Evolutionary conservation across 2,329 filamentous ascomycete species (phyloP), one percentile per base, ranked within the genome.

Genomic region (Atkinsonella hypoxylon): DNA sequence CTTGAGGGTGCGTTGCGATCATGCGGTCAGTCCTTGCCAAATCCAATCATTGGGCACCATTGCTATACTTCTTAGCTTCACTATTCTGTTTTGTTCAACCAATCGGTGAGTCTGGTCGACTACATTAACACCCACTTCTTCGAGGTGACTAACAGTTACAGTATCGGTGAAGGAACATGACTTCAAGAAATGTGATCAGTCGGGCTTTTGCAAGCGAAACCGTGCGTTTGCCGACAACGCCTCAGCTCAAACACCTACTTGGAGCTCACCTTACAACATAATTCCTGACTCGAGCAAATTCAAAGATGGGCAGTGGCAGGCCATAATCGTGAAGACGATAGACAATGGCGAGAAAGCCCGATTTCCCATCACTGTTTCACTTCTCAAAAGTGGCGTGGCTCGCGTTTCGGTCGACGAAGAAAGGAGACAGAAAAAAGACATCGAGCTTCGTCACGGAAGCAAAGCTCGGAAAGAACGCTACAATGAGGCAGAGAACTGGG

Each of bases 131-230:
- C n/a, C 9, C 47, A 15, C 15, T 18, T 1, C 4, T 18, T 18
- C 31, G 10, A 39, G 32, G 11, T 41, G 6, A 41, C 39, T 17
- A 10, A 34, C 10, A 15, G 7, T 15, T 18, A 10, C 32, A 95
- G 89, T 79, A 57, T 76, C 80, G 61, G 93, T 98, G 48, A 98
- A 98, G 72, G 86, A 95, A 64, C 83, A 95, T 61, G 90, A 95
- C 67, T 98, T 97, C 77, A 98, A 97, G 66, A 95, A 86, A 61
- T 98, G 93, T 72, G 74, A 86, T 58, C 91, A 98, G 66, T 93
- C 91, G 4, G 93, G 93, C 61, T 98, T 98, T 74, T 98, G 93
- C 72, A 93, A 89, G 66, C 87, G 93, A 57, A 97, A 97, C 70
- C 83, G 93, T 65, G 86, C 81, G 39, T 90, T 87, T 64, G 93